Base-by-base conservation (phyloP, 2,329 filamentous ascomycete species). In the Colletotrichum paranaense region DNA sequence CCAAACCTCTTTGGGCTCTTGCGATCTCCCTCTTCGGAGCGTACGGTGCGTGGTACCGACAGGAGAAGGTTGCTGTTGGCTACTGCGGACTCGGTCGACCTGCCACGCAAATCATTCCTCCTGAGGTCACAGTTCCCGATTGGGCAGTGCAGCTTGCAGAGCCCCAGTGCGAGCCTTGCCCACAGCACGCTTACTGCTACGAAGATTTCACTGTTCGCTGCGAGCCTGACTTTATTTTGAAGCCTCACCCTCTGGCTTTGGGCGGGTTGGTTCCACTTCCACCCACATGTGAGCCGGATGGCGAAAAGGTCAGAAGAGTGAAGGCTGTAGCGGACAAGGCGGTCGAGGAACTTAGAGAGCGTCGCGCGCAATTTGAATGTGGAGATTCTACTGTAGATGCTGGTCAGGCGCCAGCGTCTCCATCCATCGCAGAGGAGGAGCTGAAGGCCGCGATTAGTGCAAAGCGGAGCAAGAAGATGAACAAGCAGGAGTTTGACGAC, bases 11-110 rank as follows among this genome's bases (percentile, higher is more conserved):
- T 2, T 91, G 91, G 81, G 90, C 95, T 6, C 86, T 98, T 2
- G 81, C 96, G 3, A 80, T 93, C 24, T 92, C 93, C 0, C 83
- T 97, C 11, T 82, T 97, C 7, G 89, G 89, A 38, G 91, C 92
- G 0, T 94, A 97, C 75, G 93, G 88, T 35, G 90, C 90, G 9
- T 97, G 95, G 90, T 99, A 95, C 86, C 89, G 96, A 62, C 94
- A 98, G 80, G 97, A 99, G 83, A 98, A 98, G 87, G 86, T 98
- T n/a, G 93, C 94, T 19, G 94, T 98, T 24, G 97, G 97, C 42
- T 99, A 97, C 80, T 99, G 97, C 80, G 95, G 95, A 14, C 89
- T 97, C 66, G 97, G 93, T 28, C 90, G 92, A 66, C 86, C 90
- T 60, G 89, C 87, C 2, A 86, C 83, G 38, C 79, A 86, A 75